Evolutionary conservation across 495 filamentous ascomycete genomes (phyloP), one percentile per base, ranked within the genome.

Genomic region (Penicillium crystallinum): DNA sequence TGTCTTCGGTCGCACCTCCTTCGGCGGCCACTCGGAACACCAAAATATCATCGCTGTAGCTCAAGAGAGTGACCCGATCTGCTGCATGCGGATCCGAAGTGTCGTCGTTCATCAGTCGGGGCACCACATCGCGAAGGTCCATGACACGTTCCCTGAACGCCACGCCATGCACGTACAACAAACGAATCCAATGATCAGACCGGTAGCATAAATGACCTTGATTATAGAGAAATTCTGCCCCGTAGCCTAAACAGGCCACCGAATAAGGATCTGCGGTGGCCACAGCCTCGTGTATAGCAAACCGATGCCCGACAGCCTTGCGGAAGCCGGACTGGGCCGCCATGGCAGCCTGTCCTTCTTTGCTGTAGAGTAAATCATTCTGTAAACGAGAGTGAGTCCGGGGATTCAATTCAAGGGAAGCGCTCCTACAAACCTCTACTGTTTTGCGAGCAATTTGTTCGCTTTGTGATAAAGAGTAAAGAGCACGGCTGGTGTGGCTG

Each of bases 191-290:
- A 22, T 78, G 69, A 10, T 74, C 71, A 21, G 73, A 61, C 9
- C 79, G 73, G 56, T 89, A 87, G 51, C 80, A 85, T 7, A 90
- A 69, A 3, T 80, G 67, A 15, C 88, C 87, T 22, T 82, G 73
- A 22, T 73, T 64, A 63, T 86, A 89, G 6, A 83, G 60, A 69
- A 85, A 90, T 8, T 76, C 72, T 21, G 80, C 73, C 5, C 78
- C 83, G 44, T 82, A 72, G 11, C 77, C 85, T 11, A 90, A 59
- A 2, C 83, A 70, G 0, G 76, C 76, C 8, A 80, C 77, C 1
- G 81, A 75, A 55, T 81, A 89, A 0, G 88, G 88, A 5, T 72
- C 63, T 22, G 84, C 83, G 2, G 73, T 81, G 4, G 83, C 76
- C 29, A 87, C 69, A 30, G 88, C 83, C 35, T 81, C 71, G 40